Evolutionary conservation across 2,329 filamentous ascomycete genomes (phyloP), one percentile per base, ranked within the genome.

Genomic region (Fusarium pseudocircinatum): DNA sequence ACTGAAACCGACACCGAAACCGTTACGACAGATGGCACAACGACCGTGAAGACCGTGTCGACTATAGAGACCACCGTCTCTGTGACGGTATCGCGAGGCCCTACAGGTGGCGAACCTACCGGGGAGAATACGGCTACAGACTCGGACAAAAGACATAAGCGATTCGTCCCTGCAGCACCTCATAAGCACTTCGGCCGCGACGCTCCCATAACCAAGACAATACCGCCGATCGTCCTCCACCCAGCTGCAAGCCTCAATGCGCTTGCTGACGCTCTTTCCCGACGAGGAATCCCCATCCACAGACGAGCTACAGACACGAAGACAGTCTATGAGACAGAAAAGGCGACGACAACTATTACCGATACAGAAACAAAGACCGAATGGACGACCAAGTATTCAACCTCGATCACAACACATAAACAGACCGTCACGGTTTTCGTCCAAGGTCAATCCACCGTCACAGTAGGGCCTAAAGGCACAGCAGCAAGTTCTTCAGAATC

Each of bases 171-270:
- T 6, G 5, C 24, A 12, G 24, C 43, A 7, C 24, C 43, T 7
- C 43, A 46, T 14, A 14, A 20, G 10, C 18, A 4, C 12, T 2
- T 10, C 24, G 6, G 0, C 2, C 12, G 24, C 12, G 5, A 28
- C 0, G 24, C 12, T 10, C 43, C 12, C 6, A 18, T 4, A 14
- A 46, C 18, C 8, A 28, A 3, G 4, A 7, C 18, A 11, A 28
- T 46, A 28, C 8, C 15, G 18, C 43, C 26, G 0, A 8, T 46
- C 26, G 4, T 46, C 13, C 43, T 46, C 8, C 13, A 26, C 3
- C 26, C 18, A 11, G 43, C 43, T 11, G 43, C 43, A 28, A 46
- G 43, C 13, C 20, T 46, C 26, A 46, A 46, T 7, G 44, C 26
- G 6, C 44, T 28, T 3, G 44, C 44, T 28, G 44, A 47, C 4